phyloP scores from a whole-genome alignment of 148 eudicot species.

The Drosera capensis region DNA sequence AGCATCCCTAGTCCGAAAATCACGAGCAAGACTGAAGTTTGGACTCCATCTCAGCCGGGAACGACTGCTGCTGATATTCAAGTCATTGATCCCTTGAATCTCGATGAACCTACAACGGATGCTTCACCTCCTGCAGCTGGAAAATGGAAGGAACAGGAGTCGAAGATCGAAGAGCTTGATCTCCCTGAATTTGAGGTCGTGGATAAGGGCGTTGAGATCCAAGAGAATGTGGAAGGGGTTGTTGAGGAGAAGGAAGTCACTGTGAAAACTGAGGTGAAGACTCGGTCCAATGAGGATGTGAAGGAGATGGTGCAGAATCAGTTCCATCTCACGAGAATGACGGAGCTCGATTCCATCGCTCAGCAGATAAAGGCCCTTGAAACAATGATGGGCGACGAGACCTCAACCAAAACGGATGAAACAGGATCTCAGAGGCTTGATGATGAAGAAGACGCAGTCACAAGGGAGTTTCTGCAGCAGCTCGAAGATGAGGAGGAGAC shows the following conservation, averaged over 20 bases:
- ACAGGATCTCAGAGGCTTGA: slow-evolving; percentile 46
- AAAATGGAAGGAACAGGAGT: slow-evolving; percentile 27
- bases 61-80: slow-evolving; percentile 33
- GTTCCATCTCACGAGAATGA: slow-evolving; percentile 34
- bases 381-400: slow-evolving; percentile 58
- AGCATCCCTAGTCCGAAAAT: slow-evolving; percentile 85
- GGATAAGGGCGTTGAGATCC: slow-evolving; percentile 76
- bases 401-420: slow-evolving; percentile 18
- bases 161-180: slow-evolving; percentile 43
- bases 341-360: slow-evolving; percentile 84
- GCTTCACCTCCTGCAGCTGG: slow-evolving; percentile 19
- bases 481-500: slow-evolving; percentile 38
- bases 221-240: slow-evolving; percentile 16
- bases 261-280: slow-evolving; percentile 36
- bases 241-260: slow-evolving; percentile 16
- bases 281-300: slow-evolving; percentile 68
- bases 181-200: slow-evolving; percentile 72
- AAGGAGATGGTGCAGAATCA: slow-evolving; percentile 81
- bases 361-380: slow-evolving; percentile 92
- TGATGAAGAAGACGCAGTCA: slow-evolving; percentile 77
- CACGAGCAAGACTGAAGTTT: slow-evolving; percentile 33
- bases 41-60: slow-evolving; percentile 61
- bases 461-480: slow-evolving; percentile 80
- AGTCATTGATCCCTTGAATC: slow-evolving; percentile 73
- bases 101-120: slow-evolving; percentile 53